phyloP scores from a whole-genome alignment of 2,329 filamentous ascomycete genomes.

The Seiridium cupressi region DNA sequence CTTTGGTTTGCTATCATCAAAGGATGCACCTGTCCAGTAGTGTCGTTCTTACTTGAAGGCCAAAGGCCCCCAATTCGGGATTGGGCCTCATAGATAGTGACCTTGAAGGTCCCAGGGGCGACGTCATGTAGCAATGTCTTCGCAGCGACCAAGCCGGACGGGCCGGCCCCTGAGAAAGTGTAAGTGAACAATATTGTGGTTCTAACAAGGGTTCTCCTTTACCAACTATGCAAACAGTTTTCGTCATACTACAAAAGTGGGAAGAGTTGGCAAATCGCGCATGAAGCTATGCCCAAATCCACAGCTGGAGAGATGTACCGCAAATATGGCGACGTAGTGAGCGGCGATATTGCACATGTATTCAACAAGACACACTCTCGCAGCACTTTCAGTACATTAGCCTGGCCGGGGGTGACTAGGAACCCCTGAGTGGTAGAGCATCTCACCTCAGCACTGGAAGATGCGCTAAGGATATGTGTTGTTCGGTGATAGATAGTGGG shows the following conservation, averaged over 20 bases:
- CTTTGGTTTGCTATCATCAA: slow-evolving; percentile 74
- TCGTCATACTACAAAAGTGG: slow-evolving; percentile 31
- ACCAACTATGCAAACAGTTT: slow-evolving; percentile 54
- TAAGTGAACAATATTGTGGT: slow-evolving; percentile 1
- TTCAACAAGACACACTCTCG: too few relatives aligned
- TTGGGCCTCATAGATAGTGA: slow-evolving; percentile 69
- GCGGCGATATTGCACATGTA: too few relatives aligned
- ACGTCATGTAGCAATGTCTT: slow-evolving; percentile 69
- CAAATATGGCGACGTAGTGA: too few relatives aligned
- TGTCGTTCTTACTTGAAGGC: slow-evolving; percentile 54
- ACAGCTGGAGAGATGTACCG: too few relatives aligned
- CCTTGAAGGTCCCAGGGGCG: slow-evolving; percentile 54
- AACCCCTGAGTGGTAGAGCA: background rate
- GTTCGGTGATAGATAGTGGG: background rate
- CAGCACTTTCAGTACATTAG: background rate
- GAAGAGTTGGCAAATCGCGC: background rate
- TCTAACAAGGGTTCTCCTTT: slow-evolving; percentile 11
- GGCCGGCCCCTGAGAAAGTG: slow-evolving; percentile 57
- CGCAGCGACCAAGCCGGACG: slow-evolving; percentile 66
- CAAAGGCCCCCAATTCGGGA: slow-evolving; percentile 74
- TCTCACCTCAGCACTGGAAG: background rate
- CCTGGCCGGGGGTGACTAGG: background rate
- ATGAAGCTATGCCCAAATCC: background rate
- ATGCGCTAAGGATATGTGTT: background rate
- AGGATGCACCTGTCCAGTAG: slow-evolving; percentile 56